phyloP scores from a whole-genome alignment of 768 basidiomycete species.

The Chlorophyllum brunneum region DNA sequence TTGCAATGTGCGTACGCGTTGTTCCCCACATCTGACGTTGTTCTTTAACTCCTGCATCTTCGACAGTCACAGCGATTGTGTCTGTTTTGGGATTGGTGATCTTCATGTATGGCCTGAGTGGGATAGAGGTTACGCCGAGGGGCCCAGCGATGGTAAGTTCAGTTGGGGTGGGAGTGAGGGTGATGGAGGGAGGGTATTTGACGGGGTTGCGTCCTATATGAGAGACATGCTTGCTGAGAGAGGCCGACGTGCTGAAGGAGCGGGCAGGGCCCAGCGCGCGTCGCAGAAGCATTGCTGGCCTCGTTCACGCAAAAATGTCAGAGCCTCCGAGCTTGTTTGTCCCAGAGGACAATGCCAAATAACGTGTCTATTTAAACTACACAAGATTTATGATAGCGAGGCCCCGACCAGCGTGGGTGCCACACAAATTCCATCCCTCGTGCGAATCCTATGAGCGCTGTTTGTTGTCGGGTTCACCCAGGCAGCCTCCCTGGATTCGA shows the following conservation, averaged over 20 bases:
- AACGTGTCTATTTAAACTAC: conserved; percentile 11
- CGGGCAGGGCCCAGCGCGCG: conserved; percentile 30
- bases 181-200: conserved; percentile 38
- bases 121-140: conserved; percentile 42
- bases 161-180: conserved; percentile 35
- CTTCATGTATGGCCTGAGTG: conserved; percentile 43
- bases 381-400: conserved; percentile 67
- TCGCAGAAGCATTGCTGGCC: conserved; percentile 30
- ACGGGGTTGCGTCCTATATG: conserved; percentile 63
- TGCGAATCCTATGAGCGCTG: conserved; percentile 79
- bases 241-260: conserved; percentile 48
- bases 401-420: conserved; percentile 85
- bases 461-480: conserved; percentile 88
- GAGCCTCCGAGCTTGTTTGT: conserved; percentile 14
- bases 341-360: conserved; percentile 9
- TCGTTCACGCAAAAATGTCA: conserved; percentile 7
- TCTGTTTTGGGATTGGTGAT: conserved; percentile 36
- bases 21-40: conserved; percentile 96
- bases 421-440: conserved; percentile 76
- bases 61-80: conserved; percentile 48
- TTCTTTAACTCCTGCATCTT: conserved; percentile 62
- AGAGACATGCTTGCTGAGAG: conserved; percentile 54
- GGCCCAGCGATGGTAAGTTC: conserved; percentile 42
- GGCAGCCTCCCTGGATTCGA: conserved; percentile 83
- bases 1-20: conserved; percentile 83